Evolutionary conservation across 768 basidiomycete species (phyloP).

Genomic region (Termitomyces sp.): DNA sequence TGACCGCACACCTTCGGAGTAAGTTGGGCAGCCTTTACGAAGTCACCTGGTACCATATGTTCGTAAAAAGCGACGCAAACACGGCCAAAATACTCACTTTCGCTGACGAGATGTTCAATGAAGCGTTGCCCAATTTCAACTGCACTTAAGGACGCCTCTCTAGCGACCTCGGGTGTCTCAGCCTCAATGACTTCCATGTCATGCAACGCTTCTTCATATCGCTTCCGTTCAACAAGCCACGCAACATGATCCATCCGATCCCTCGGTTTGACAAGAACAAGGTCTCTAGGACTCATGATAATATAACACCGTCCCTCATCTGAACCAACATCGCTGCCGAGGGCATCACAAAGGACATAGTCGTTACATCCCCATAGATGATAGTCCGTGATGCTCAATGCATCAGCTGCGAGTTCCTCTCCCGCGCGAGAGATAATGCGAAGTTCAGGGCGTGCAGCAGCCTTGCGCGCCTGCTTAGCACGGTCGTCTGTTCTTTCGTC

Average conservation of each 20-base stretch:
- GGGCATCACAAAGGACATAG: slow-evolving; percentile 66
- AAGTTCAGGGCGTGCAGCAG: slow-evolving; percentile 90
- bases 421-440: slow-evolving; percentile 86
- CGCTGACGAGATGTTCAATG: slow-evolving; percentile 77
- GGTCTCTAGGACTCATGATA: slow-evolving; percentile 81
- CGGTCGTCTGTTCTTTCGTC: slow-evolving; percentile 75
- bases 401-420: slow-evolving; percentile 86
- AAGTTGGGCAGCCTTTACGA: slow-evolving; percentile 73
- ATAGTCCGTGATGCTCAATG: slow-evolving; percentile 72
- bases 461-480: slow-evolving; percentile 72
- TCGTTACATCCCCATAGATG: slow-evolving; percentile 91
- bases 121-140: slow-evolving; percentile 81
- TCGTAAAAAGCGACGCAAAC: neutral
- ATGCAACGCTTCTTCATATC: slow-evolving; percentile 87
- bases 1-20: slow-evolving; percentile 84
- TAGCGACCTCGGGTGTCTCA: slow-evolving; percentile 24
- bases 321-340: slow-evolving; percentile 22
- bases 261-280: slow-evolving; percentile 83
- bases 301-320: slow-evolving; percentile 60
- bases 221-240: slow-evolving; percentile 85
- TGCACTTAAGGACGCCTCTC: slow-evolving; percentile 43
- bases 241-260: slow-evolving; percentile 87
- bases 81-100: slow-evolving; percentile 48
- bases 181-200: slow-evolving; percentile 69
- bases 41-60: slow-evolving; percentile 37